Evolutionary conservation across 352 stramenopile species (phyloP).

Genomic region (Achlya hypogyna): DNA sequence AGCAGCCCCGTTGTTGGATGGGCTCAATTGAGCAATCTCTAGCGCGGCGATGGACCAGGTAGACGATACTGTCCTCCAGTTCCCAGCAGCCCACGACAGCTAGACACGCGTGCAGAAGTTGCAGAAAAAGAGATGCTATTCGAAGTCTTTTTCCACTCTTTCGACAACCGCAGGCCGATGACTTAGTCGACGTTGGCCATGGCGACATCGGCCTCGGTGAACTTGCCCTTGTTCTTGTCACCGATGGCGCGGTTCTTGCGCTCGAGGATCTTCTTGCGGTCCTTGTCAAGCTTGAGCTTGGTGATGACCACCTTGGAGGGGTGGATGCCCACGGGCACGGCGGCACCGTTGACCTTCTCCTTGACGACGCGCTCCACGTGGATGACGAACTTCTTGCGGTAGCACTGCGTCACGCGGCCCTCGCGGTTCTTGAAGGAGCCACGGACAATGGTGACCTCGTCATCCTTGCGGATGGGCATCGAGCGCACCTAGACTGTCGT

Average conservation of each 20-base stretch:
- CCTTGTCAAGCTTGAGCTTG: slow-evolving; percentile 99
- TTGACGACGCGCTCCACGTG: slow-evolving; percentile 98
- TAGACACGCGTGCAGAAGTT: too few species aligned
- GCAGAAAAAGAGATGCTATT: too few species aligned
- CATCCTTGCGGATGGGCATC: slow-evolving; percentile 98
- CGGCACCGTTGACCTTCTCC: slow-evolving; percentile 97
- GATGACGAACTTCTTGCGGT: slow-evolving; percentile 99
- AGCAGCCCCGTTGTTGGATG: too few species aligned
- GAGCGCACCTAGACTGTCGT: slow-evolving; percentile 83
- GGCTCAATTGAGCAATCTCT: too few species aligned
- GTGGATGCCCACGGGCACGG: slow-evolving; percentile 95
- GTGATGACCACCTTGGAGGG: slow-evolving; percentile 98
- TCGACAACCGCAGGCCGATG: not conserved
- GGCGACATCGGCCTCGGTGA: slow-evolving; percentile 79
- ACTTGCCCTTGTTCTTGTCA: slow-evolving; percentile 84
- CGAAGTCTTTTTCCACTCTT: not conserved
- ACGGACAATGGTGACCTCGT: slow-evolving; percentile 98
- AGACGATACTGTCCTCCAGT: too few species aligned
- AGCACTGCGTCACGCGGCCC: slow-evolving; percentile 96
- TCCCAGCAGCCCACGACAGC: too few species aligned
- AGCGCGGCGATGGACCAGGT: too few species aligned
- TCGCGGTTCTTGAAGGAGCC: slow-evolving; percentile 97
- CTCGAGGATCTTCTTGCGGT: slow-evolving; percentile 98
- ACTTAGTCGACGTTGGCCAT: slow-evolving; percentile 87
- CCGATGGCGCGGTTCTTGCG: slow-evolving; percentile 91